Base-by-base conservation (phyloP, 1,284 basidiomycete genomes). In the Blastosporella zonata region DNA sequence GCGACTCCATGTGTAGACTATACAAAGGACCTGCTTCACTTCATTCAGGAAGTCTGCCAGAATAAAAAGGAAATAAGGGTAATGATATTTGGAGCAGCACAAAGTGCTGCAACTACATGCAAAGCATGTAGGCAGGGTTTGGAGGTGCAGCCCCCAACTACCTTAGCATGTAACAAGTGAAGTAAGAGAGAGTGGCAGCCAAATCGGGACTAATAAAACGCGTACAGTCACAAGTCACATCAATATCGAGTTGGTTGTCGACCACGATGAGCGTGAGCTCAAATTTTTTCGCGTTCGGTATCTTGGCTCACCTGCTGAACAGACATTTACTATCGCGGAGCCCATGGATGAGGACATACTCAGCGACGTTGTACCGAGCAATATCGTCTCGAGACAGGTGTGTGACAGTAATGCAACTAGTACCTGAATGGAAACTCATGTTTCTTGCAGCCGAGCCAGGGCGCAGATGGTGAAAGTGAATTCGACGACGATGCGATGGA, bases 381-480 rank as follows among this genome's bases (percentile, higher is more conserved):
- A 90, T 62, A 87, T 90, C 53, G 84, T 90, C 43, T 90, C 87
- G 54, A 79, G 87, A 56, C 85, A 89, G 75, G 88, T 84, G 60
- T 48, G 69, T 59, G 44, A 12, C 18, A 15, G 25, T 13, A 22
- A 15, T 5, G 25, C 25, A 5, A 27, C 25, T 27, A 15, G n/a
- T n/a, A n/a, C n/a, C 38, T 34, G 38, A 40, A 21, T n/a, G 17
- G n/a, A 27, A 46, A 20, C 33, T 53, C 34, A 55, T 55, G 45
- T 35, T 41, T 55, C 20, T 27, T 49, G 10, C 55, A 87, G 86
- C 77, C 83, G 42, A 90, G 87, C 55, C 82, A 86, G 59, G 81
- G 83, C 1, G 76, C 66, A 0, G 81, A 81, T 36, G 78, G 78
- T 0, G 85, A 87, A 61, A 87, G 83, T 57, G 85, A 87, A 58